Evolutionary conservation across 2,329 filamentous ascomycete genomes (phyloP).

Genomic region (Hypoxylon sp.): DNA sequence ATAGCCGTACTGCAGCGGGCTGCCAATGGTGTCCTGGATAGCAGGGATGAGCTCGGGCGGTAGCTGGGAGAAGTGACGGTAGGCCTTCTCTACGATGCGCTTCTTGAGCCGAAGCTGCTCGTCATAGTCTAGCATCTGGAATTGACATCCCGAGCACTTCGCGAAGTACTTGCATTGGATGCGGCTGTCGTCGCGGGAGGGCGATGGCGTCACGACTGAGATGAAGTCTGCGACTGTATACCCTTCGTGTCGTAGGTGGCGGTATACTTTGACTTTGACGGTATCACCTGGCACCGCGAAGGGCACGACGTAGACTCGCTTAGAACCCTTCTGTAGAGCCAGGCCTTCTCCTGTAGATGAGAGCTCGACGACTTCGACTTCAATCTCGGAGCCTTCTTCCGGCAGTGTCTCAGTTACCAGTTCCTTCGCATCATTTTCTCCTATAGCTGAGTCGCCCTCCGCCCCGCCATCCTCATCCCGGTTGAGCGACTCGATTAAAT

Average conservation of each 20-base stretch:
- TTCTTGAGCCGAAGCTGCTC: constrained; percentile 90
- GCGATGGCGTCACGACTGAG: constrained; percentile 79
- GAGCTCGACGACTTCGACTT: constrained; percentile 84
- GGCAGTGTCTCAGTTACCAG: constrained; percentile 64
- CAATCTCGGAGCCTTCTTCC: constrained; percentile 79
- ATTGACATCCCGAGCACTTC: constrained; percentile 91
- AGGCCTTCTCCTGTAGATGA: constrained; percentile 95
- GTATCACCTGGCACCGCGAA: constrained; percentile 90
- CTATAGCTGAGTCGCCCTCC: constrained; percentile 14
- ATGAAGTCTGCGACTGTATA: constrained; percentile 88
- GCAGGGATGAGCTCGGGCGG: constrained; percentile 80
- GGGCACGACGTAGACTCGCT: constrained; percentile 85
- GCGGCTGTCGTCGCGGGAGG: constrained; percentile 81
- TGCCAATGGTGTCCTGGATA: constrained; percentile 88
- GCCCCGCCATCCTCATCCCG: constrained; percentile 51
- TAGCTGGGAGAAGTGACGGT: constrained; percentile 89
- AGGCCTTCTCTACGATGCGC: constrained; percentile 90
- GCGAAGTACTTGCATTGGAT: constrained; percentile 90
- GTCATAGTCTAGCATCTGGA: constrained; percentile 94
- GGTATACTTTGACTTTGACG: constrained; percentile 83
- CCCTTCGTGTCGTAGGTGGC: constrained; percentile 74
- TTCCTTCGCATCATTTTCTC: constrained; percentile 50
- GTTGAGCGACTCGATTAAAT: constrained; percentile 63
- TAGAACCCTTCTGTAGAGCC: constrained; percentile 76
- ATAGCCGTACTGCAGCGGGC: constrained; percentile 92